Evolutionary conservation across 2,329 filamentous ascomycete species (phyloP).

Genomic region (Epichloe sibirici): DNA sequence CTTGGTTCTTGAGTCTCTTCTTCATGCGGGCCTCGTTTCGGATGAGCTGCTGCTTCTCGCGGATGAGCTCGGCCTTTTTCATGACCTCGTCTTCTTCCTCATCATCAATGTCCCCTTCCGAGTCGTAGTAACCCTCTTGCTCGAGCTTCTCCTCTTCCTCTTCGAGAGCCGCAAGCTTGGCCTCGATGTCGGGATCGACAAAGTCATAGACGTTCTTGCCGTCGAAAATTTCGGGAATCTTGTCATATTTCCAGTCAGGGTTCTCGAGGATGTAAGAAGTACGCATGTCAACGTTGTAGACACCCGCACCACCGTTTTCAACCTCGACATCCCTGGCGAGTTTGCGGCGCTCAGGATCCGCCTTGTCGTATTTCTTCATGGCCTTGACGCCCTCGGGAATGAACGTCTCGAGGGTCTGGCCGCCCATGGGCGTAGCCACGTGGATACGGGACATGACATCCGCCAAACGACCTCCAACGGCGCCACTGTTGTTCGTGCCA

Average conservation of each 20-base stretch:
- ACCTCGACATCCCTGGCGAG: slow-evolving; percentile 81
- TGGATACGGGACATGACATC: slow-evolving; percentile 92
- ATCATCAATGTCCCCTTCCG: slow-evolving; percentile 70
- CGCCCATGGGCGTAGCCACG: slow-evolving; percentile 85
- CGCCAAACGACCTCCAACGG: slow-evolving; percentile 67
- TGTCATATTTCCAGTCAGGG: slow-evolving; percentile 91
- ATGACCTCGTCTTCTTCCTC: slow-evolving; percentile 78
- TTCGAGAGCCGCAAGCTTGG: slow-evolving; percentile 81
- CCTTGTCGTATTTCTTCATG: slow-evolving; percentile 80
- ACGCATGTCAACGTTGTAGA: slow-evolving; percentile 88
- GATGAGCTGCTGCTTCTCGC: slow-evolving; percentile 86
- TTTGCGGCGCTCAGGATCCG: slow-evolving; percentile 69
- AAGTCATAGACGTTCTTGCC: slow-evolving; percentile 98
- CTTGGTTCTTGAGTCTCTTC: slow-evolving; percentile 94
- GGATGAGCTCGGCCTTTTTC: slow-evolving; percentile 88
- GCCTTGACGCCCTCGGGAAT: slow-evolving; percentile 77
- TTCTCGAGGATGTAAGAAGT: slow-evolving; percentile 80
- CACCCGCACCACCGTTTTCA: slow-evolving; percentile 87
- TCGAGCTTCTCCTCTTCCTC: slow-evolving; percentile 91
- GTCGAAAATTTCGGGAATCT: slow-evolving; percentile 84
- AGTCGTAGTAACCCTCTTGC: slow-evolving; percentile 87
- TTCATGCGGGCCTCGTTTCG: slow-evolving; percentile 91
- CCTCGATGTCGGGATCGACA: slow-evolving; percentile 91
- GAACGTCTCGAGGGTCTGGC: slow-evolving; percentile 65
- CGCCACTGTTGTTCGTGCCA: slow-evolving; percentile 64